A percentile compares a stretch with the other conserved stretches of the same genome.
These are phyloP conservation scores for Malus sylvestris DNA, from an alignment of 306 rosid species.

Conservation along the genomic window DNA sequence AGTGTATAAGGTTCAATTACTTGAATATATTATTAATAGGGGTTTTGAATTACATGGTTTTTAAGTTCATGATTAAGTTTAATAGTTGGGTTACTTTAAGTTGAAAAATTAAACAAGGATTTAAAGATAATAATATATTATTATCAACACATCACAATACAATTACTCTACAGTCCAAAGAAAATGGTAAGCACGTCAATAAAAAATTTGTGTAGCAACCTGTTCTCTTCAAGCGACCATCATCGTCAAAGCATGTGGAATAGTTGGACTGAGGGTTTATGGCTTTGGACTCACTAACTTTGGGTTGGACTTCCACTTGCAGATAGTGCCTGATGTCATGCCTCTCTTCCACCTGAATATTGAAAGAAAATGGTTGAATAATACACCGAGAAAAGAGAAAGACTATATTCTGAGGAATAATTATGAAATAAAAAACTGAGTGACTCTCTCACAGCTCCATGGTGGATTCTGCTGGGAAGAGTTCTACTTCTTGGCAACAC, in stretches of 20 bases:
- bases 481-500: conserved; percentile 71
- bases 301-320: conserved; percentile 57
- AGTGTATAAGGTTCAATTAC: background rate
- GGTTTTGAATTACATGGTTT: background rate
- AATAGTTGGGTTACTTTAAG: background rate
- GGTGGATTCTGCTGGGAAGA: conserved; percentile 73
- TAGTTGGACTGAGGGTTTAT: conserved; percentile 39
- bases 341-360: conserved; percentile 54
- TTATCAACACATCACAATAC: too few relatives aligned
- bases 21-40: background rate
- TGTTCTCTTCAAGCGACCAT: conserved; percentile 75
- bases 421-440: background rate
- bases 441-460: conserved; percentile 46
- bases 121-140: too few relatives aligned
- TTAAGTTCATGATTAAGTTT: background rate
- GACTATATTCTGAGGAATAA: background rate
- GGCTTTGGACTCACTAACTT: conserved; percentile 30
- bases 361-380: background rate
- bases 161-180: too few relatives aligned
- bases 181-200: too few relatives aligned
- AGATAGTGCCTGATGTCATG: conserved; percentile 49
- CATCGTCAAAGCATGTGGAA: conserved; percentile 66
- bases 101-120: too few relatives aligned
- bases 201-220: conserved; percentile 18
- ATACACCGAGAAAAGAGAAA: background rate